Base-by-base conservation (phyloP, 768 basidiomycete species). In the Amanita subjunquillea region DNA sequence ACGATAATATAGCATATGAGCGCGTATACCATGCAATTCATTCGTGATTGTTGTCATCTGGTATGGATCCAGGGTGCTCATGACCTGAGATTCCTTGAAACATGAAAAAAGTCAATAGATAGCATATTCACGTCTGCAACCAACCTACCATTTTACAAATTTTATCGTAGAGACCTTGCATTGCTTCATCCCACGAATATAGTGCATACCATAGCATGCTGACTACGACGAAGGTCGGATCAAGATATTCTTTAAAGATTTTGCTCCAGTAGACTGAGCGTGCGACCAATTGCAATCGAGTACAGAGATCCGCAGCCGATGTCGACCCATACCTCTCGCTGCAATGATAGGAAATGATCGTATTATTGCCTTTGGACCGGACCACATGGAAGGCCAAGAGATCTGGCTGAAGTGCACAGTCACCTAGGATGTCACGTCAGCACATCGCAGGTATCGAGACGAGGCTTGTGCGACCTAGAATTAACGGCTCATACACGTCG, bases 151-250 rank as follows among this genome's bases (percentile, higher is more conserved):
- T 65, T 38, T 58, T 63, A 55, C 67, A 74, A 47, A 83, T 73
- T 56, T 79, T 73, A 1, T 63, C 55, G 48, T 80, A 79, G 12
- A 82, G 63, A 39, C 65, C 64, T 55, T 81, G 80, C 3, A 82
- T 60, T 0, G 79, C 71, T 58, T 82, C 73, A 51, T 83, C 80
- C 79, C 79, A 83, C 1, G 76, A 75, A 57, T 82, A 83, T 54
- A 82, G 54, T 4, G 78, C 74, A 47, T 82, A 75, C 81, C 80
- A 82, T 30, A 82, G 62, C 39, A 73, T 71, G 8, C 75, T 70
- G 22, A 83, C 59, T 22, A 82, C 62, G 0, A 80, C 56, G 50
- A 82, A 79, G 0, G 81, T 82, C 0, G 79, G 78, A 57, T 82
- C 81, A 1, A 62, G 63, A 1, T 74, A 71, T 42, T 64, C 65